Evolutionary conservation across 352 stramenopile species (phyloP).

Genomic region (Pythium myriotylum): DNA sequence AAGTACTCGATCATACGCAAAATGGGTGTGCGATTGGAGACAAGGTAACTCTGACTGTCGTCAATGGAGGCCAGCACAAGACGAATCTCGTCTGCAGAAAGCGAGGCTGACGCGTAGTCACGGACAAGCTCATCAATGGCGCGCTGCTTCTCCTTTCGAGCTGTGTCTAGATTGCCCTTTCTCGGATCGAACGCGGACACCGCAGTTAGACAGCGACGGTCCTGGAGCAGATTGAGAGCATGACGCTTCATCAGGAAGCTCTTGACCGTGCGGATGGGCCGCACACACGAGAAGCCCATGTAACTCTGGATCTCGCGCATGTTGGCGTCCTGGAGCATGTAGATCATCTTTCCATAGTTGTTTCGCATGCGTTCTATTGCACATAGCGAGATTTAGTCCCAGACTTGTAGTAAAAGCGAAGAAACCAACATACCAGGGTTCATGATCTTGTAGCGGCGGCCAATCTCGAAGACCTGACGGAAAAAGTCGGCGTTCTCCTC

Average conservation of each 20-base stretch:
- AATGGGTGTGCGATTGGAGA: constrained; percentile 97
- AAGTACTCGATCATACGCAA: constrained; percentile 94
- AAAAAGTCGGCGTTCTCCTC: constrained; percentile 87
- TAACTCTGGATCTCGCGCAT: constrained; percentile 77
- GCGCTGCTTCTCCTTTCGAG: constrained; percentile 90
- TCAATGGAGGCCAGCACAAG: constrained; percentile 95
- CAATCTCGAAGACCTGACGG: constrained; percentile 92
- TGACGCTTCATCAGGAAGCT: constrained; percentile 62
- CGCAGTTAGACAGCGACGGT: constrained; percentile 83
- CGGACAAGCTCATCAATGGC: constrained; percentile 66
- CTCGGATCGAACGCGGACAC: constrained; percentile 92
- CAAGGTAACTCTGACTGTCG: constrained; percentile 97
- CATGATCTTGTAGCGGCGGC: constrained; percentile 97
- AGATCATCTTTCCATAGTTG: constrained; percentile 96
- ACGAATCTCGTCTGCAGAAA: constrained; percentile 92
- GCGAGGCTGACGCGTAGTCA: constrained; percentile 20
- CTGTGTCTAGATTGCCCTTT: constrained; percentile 78
- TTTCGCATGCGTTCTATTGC: constrained; percentile 92
- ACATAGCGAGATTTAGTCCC: neutral
- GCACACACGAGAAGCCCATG: constrained; percentile 81
- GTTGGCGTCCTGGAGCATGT: constrained; percentile 91
- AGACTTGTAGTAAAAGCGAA: neutral
- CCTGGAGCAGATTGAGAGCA: constrained; percentile 73
- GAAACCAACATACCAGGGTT: constrained; percentile 65
- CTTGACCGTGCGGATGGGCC: constrained; percentile 18